phyloP scores from a whole-genome alignment of 1,139 yeast genomes.

The Pichia sp. region DNA sequence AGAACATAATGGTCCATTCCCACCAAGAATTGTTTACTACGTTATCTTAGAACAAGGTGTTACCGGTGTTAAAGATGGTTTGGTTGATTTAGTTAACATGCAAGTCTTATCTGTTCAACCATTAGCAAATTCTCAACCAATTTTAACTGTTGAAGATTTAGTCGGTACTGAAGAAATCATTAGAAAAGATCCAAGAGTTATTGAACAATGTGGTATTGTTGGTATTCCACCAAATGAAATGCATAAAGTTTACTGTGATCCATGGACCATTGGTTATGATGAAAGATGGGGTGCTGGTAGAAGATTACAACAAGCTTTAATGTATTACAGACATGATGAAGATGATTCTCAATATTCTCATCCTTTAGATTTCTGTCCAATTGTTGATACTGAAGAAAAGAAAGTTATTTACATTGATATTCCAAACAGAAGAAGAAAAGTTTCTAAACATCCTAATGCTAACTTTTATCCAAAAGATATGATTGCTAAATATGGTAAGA shows the following conservation, averaged over 20 bases:
- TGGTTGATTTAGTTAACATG: conserved; percentile 49
- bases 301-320: conserved; percentile 73
- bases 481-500: conserved; percentile 55
- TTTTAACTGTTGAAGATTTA: conserved; percentile 64
- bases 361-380: conserved; percentile 78
- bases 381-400: conserved; percentile 64
- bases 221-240: conserved; percentile 63
- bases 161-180: conserved; percentile 57
- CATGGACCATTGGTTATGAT: conserved; percentile 81
- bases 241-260: conserved; percentile 74
- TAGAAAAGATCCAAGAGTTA: conserved; percentile 62
- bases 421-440: conserved; percentile 67
- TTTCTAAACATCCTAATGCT: conserved; percentile 61
- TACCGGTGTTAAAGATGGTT: conserved; percentile 63
- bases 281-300: conserved; percentile 76
- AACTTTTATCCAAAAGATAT: conserved; percentile 63
- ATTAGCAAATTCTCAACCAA: conserved; percentile 63
- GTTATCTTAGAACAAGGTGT: conserved; percentile 57
- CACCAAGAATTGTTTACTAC: conserved; percentile 62
- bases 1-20: conserved; percentile 52
- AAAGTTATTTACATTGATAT: conserved; percentile 70
- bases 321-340: conserved; percentile 72
- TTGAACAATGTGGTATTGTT: conserved; percentile 63
- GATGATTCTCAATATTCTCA: conserved; percentile 81
- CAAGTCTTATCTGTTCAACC: conserved; percentile 42